Conservation (phyloP, 345 rosid genomes). For the Rhizophora apiculata region DNA sequence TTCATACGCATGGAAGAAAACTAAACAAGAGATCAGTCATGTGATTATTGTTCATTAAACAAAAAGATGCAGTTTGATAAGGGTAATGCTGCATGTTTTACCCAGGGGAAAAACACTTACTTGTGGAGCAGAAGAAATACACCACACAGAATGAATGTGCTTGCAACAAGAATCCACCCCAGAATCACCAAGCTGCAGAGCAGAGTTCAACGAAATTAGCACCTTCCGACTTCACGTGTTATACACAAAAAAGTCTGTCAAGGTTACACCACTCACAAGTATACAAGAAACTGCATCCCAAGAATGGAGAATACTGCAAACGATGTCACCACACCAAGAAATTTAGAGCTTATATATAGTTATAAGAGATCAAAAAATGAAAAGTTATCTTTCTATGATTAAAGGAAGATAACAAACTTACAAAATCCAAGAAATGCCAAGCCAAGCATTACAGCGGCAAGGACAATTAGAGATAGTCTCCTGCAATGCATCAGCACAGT, state of each 20-base stretch:
- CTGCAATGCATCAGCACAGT: slow-evolving; percentile 11
- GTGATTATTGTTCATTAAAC: too few species aligned
- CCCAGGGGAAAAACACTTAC: neutral
- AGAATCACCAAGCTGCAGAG: slow-evolving; percentile 7
- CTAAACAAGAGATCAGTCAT: too few species aligned
- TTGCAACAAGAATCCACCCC: slow-evolving; percentile 22
- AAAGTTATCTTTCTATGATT: too few species aligned
- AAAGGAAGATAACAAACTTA: slow-evolving; percentile 8
- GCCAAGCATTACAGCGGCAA: slow-evolving; percentile 20
- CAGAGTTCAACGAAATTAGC: neutral
- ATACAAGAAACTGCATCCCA: slow-evolving; percentile 15
- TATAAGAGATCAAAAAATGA: too few species aligned
- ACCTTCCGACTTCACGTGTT: neutral
- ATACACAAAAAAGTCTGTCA: neutral
- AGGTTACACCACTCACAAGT: slow-evolving; percentile 17
- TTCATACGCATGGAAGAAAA: too few species aligned
- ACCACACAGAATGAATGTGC: slow-evolving; percentile 18
- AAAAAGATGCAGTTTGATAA: too few species aligned
- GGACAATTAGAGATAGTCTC: slow-evolving; percentile 11
- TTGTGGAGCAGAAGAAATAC: slow-evolving; percentile 16
- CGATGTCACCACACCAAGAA: neutral
- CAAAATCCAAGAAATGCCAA: slow-evolving; percentile 24
- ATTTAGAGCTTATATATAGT: neutral
- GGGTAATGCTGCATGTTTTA: too few species aligned
- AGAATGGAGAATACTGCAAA: slow-evolving; percentile 23